Evolutionary conservation across 768 basidiomycete species (phyloP), one percentile per base, ranked within the genome.

Genomic region (Leccinum ochraceum): DNA sequence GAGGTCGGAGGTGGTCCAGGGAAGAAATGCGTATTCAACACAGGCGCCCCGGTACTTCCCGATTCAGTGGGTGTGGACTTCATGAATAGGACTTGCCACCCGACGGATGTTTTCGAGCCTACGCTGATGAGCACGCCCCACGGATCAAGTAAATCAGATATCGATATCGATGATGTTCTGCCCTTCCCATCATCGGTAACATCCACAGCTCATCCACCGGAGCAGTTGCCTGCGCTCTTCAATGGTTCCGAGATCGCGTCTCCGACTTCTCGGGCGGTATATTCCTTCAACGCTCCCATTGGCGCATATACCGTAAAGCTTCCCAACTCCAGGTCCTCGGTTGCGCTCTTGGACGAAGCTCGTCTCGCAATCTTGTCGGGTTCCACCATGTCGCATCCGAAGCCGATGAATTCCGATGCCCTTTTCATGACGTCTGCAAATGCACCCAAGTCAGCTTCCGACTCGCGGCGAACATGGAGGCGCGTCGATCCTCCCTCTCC

Each of bases 81-180:
- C 0, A 24, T 39, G n/a, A 37, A 44, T 22, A 17, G 14, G n/a
- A 46, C 51, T 46, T 22, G 32, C 26, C 51, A 30, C 10, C 44
- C 42, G 26, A 42, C 6, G 3, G 48, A 63, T 34, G 6, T 10
- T 5, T 69, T 71, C 22, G 36, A 66, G 36, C 68, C 68, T 28
- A 20, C 24, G 17, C 17, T 42, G 48, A 68, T 57, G 28, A 69
- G 68, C 26, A 69, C 69, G 5, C 69, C 68, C 4, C 54, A 66
- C 1, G 14, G 11, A 17, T 50, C 57, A 13, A 32, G 20, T 53
- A 51, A 48, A 28, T n/a, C 24, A 11, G 36, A 46, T 22, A 14
- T 22, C 16, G 26, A 26, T 39, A 14, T 22, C 16, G 26, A 26
- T 39, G 20, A n/a, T n/a, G 14, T 28, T 8, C 22, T 24, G 8